Base-by-base conservation (phyloP, 148 eudicot species). In the Heliamphora exappendiculata region DNA sequence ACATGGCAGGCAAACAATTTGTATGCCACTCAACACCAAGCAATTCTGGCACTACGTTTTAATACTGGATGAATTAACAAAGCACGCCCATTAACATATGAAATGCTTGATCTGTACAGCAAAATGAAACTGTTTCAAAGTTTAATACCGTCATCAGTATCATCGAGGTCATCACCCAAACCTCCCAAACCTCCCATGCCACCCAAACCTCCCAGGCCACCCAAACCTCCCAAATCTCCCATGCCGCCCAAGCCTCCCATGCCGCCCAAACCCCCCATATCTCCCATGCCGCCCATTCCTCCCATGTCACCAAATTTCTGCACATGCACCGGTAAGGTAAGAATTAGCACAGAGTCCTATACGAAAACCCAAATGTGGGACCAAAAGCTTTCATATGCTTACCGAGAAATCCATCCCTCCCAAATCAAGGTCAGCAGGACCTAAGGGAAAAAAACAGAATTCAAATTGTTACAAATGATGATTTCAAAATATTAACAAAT, bases 401-500 rank as follows among this genome's bases (percentile, higher is more conserved):
- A 93, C 98, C 81, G 98, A 93, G 89, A 93, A 93, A 84, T 93
- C 97, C 97, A 93, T 93, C 57, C 92, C 93, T 47, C 90, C 94
- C 87, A 87, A 82, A 84, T 91, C 96, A 24, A 84, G 16, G n/a
- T 93, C 96, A 12, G 73, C 84, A 0, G 98, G 87, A 81, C 85
- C 98, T 87, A 60, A 31, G 57, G 57, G 67, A 65, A 74, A 55
- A 39, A 53, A 72, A 0, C 14, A 36, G 0, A 26, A n/a, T n/a
- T n/a, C n/a, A n/a, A n/a, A n/a, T n/a, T n/a, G n/a, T n/a, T n/a
- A n/a, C n/a, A n/a, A n/a, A n/a, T n/a, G n/a, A n/a, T n/a, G n/a
- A n/a, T 16, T 58, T 71, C 17, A 39, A 45, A 42, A 10, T 54
- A n/a, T 14, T n/a, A 67, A 71, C 12, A 34, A 64, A 7, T 4